phyloP scores from a whole-genome alignment of 2,329 filamentous ascomycete genomes.

The Pestalotiopsis sp. region DNA sequence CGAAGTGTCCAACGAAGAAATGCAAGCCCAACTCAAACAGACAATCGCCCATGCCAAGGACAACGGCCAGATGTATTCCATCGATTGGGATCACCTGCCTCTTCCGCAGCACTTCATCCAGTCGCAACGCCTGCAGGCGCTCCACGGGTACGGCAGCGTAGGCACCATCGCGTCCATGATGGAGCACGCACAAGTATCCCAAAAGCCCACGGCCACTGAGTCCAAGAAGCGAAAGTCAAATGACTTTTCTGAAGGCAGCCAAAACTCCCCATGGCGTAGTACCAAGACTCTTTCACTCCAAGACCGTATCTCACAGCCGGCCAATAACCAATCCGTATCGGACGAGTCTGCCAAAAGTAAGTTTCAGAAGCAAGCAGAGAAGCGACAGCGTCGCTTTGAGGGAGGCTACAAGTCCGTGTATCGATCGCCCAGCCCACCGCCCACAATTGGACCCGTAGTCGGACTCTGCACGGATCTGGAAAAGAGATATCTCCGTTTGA shows the following conservation, averaged over 20 bases:
- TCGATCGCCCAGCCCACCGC: constrained; percentile 57
- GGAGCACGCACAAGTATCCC: constrained; percentile 13
- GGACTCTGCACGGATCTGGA: constrained; percentile 84
- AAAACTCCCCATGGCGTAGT: constrained; percentile 69
- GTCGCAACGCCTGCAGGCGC: constrained; percentile 62
- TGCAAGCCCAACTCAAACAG: constrained; percentile 82
- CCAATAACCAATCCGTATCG: constrained; percentile 48
- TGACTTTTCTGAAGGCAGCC: constrained; percentile 57
- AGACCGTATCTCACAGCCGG: constrained; percentile 71
- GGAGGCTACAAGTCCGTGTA: constrained; percentile 60
- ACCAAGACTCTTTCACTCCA: constrained; percentile 63
- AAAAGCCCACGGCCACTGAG: constrained; percentile 22
- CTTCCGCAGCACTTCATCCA: constrained; percentile 83
- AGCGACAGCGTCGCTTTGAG: constrained; percentile 86
- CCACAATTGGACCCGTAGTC: constrained; percentile 72
- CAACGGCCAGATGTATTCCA: constrained; percentile 66
- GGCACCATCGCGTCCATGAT: not conserved
- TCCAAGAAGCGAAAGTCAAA: constrained; percentile 83
- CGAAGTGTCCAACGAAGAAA: constrained; percentile 65
- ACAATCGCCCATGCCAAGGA: constrained; percentile 85
- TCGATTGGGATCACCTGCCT: constrained; percentile 83
- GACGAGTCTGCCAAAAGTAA: constrained; percentile 70
- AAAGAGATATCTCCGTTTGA: constrained; percentile 94
- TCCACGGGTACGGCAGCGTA: constrained; percentile 37
- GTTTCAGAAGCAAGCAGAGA: constrained; percentile 84